phyloP scores from a whole-genome alignment of 1,139 yeast species.

The Geotrichum reessii region DNA sequence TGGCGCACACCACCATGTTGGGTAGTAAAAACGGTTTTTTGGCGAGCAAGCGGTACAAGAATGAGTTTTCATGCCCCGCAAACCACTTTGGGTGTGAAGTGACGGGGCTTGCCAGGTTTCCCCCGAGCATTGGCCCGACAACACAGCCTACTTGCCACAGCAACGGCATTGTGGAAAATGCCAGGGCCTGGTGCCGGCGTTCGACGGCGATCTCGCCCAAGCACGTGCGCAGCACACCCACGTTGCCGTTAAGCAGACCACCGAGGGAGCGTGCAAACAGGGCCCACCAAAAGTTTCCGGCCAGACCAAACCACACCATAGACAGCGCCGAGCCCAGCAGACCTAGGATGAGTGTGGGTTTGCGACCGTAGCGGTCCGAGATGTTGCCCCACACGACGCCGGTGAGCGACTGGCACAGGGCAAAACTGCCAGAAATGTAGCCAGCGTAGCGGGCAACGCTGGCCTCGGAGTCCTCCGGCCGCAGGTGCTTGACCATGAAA shows the following conservation, averaged over 20 bases:
- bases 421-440: conserved; percentile 52
- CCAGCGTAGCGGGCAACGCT: conserved; percentile 52
- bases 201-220: conserved; percentile 56
- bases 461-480: conserved; percentile 28
- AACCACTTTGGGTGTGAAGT: conserved; percentile 32
- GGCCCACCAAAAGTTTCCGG: conserved; percentile 48
- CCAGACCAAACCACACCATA: conserved; percentile 49
- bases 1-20: conserved; percentile 48
- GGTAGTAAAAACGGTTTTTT: conserved; percentile 55
- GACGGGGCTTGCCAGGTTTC: conserved; percentile 38
- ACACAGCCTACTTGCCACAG: conserved; percentile 55
- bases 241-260: conserved; percentile 58
- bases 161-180: conserved; percentile 55
- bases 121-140: conserved; percentile 57
- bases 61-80: conserved; percentile 2
- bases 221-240: conserved; percentile 54
- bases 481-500: conserved; percentile 50
- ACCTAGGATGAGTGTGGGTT: conserved; percentile 50
- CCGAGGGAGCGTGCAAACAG: conserved; percentile 47
- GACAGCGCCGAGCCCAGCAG: conserved; percentile 47
- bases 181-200: conserved; percentile 54
- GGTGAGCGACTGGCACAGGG: conserved; percentile 48
- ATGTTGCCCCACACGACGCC: conserved; percentile 56
- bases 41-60: conserved; percentile 31
- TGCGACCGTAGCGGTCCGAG: conserved; percentile 54